These are phyloP conservation scores for Globisporangium mamillatum DNA, from an alignment of 352 stramenopile species.

Conservation along the genomic window DNA sequence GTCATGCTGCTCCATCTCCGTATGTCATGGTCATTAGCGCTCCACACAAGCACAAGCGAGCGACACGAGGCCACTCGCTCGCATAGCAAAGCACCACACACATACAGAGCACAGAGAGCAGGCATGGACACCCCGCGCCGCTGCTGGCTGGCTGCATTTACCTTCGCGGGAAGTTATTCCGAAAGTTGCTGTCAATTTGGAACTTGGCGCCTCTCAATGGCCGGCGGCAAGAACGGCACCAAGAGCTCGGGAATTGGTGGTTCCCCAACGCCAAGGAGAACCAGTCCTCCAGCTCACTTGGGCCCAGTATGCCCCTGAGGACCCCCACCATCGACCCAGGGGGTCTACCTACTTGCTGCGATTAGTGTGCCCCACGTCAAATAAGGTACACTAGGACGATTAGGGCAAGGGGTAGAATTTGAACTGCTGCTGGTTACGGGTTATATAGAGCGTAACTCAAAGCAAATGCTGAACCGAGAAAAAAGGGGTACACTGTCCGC, in stretches of 20 bases:
- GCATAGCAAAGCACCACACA: constrained; percentile 1
- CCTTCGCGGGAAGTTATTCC: constrained; percentile 73
- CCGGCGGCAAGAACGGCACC: constrained; percentile 19
- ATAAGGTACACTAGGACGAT: not conserved
- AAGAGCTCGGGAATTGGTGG: constrained; percentile 66
- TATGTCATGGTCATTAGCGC: not conserved
- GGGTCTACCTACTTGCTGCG: not conserved
- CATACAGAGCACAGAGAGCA: constrained; percentile 1
- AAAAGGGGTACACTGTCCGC: not conserved
- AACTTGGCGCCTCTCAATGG: constrained; percentile 67
- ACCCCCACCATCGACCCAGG: constrained; percentile 20
- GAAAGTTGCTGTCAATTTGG: constrained; percentile 90
- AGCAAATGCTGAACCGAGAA: not conserved
- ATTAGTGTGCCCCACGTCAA: constrained; percentile 10
- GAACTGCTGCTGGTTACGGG: not conserved
- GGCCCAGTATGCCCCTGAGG: constrained; percentile 48
- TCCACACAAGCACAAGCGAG: not conserved
- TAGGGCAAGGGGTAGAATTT: not conserved
- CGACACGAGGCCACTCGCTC: not conserved
- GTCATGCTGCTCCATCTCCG: not conserved
- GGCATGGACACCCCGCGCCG: not conserved
- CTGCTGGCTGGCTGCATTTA: constrained; percentile 30
- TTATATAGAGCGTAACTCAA: not conserved
- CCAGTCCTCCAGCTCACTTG: constrained; percentile 67
- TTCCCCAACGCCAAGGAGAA: constrained; percentile 72